Percentiles rank a stretch among this genome's conserved stretches.
phyloP scores from a whole-genome alignment of 2,329 filamentous ascomycete species.

The Lasiodiplodia citricola region DNA sequence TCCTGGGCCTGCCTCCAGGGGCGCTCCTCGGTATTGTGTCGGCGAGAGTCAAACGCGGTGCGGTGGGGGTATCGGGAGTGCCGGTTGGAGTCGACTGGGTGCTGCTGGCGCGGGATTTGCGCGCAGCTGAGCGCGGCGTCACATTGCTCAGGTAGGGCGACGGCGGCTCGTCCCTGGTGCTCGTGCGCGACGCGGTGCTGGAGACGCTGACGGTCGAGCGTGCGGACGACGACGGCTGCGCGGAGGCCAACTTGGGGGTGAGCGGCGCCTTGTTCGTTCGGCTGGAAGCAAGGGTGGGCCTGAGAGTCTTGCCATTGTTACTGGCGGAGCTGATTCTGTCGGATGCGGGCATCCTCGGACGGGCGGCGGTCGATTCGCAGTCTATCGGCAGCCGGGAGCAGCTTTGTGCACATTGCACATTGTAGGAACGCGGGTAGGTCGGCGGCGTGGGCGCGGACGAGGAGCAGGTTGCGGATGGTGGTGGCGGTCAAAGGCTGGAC shows the following conservation, averaged over 20 bases:
- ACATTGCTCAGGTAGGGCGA: constrained; percentile 69
- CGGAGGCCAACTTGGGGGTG: constrained; percentile 63
- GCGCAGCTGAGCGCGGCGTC: constrained; percentile 77
- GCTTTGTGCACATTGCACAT: constrained; percentile 27
- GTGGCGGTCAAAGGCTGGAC: not conserved
- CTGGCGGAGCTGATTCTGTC: constrained; percentile 48
- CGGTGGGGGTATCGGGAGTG: constrained; percentile 55
- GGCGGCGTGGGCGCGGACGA: not conserved
- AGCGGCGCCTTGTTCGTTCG: constrained; percentile 61
- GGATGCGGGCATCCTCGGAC: constrained; percentile 38
- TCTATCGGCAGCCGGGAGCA: constrained; percentile 23
- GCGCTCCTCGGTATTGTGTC: constrained; percentile 22
- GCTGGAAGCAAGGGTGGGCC: constrained; percentile 70
- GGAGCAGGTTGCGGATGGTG: not conserved
- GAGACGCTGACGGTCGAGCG: constrained; percentile 41
- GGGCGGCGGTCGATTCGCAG: constrained; percentile 18
- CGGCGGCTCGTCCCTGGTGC: constrained; percentile 54
- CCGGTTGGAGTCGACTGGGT: constrained; percentile 68
- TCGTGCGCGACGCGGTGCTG: constrained; percentile 4
- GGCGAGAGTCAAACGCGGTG: constrained; percentile 19
- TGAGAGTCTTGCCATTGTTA: constrained; percentile 64
- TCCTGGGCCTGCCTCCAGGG: constrained; percentile 38
- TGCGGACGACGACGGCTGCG: constrained; percentile 35
- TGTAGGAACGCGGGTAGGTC: not conserved
- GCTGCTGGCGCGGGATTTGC: constrained; percentile 75